Percentiles rank a stretch among this genome's conserved stretches.
Conservation (phyloP, 495 filamentous ascomycete species). For the Penicillium verhagenii region DNA sequence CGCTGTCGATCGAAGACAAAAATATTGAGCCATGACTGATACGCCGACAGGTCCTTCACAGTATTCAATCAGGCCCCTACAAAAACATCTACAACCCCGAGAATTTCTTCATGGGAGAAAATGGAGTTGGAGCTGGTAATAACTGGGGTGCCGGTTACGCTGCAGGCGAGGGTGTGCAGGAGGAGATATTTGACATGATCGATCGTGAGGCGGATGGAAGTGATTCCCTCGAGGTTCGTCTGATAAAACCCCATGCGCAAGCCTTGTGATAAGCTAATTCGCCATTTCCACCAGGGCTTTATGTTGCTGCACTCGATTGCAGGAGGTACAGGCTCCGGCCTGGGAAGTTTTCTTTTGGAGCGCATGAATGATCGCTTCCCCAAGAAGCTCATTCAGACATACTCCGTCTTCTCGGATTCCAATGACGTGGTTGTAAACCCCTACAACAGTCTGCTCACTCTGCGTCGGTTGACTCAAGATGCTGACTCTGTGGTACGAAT, state of each 20-base stretch:
- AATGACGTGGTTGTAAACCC: conserved; percentile 95
- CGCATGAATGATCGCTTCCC: conserved; percentile 95
- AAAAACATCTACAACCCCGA: conserved; percentile 99
- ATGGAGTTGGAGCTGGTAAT: conserved; percentile 90
- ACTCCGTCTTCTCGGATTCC: conserved; percentile 95
- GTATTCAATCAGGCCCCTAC: conserved; percentile 89
- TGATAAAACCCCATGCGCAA: not conserved
- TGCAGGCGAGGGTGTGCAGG: conserved; percentile 86
- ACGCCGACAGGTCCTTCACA: conserved; percentile 69
- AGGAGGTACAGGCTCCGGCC: conserved; percentile 90
- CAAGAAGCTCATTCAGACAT: conserved; percentile 98
- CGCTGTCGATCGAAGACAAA: not conserved
- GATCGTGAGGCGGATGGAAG: conserved; percentile 97
- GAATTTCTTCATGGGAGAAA: conserved; percentile 93
- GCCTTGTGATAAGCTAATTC: not conserved
- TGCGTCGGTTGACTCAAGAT: conserved; percentile 89
- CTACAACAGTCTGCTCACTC: conserved; percentile 92
- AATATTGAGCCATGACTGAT: conserved; percentile 3
- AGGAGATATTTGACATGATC: conserved; percentile 99
- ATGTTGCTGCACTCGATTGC: conserved; percentile 99
- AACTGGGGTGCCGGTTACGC: conserved; percentile 97
- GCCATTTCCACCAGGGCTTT: conserved; percentile 62
- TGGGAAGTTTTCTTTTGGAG: conserved; percentile 94
- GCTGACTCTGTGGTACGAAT: conserved; percentile 81
- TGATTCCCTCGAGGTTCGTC: conserved; percentile 80